phyloP scores from a whole-genome alignment of 352 stramenopile genomes.

The Phytophthora tubulina region DNA sequence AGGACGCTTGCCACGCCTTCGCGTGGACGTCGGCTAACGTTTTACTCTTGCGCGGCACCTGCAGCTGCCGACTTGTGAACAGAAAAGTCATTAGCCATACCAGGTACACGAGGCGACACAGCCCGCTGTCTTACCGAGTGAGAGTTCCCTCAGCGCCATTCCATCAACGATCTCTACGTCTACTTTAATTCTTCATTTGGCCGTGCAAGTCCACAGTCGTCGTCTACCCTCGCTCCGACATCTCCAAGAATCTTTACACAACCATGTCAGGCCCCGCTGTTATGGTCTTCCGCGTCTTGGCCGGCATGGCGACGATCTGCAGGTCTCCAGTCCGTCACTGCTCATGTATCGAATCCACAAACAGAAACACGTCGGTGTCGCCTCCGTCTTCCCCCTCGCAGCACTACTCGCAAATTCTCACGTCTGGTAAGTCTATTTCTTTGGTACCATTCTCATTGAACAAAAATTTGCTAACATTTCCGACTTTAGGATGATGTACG shows the following conservation, averaged over 20 bases:
- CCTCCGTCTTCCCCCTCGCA: conserved; percentile 52
- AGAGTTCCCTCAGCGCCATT: too few relatives aligned
- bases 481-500: conserved; percentile 53
- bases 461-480: conserved; percentile 37
- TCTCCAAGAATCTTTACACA: conserved; percentile 14
- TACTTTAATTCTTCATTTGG: conserved; percentile 32
- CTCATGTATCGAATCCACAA: conserved; percentile 56
- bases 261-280: conserved; percentile 32
- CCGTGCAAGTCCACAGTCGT: conserved; percentile 6
- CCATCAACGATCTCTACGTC: not conserved
- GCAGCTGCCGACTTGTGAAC: conserved; percentile 30
- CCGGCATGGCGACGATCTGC: conserved; percentile 44
- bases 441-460: conserved; percentile 5
- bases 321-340: conserved; percentile 54
- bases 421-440: conserved; percentile 48
- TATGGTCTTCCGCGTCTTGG: conserved; percentile 43
- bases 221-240: not conserved
- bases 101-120: conserved; percentile 15
- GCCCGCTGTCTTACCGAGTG: conserved; percentile 10
- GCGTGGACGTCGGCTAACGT: conserved; percentile 22
- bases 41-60: not conserved
- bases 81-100: conserved; percentile 8
- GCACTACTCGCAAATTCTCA: conserved; percentile 55
- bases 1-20: conserved; percentile 23
- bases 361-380: conserved; percentile 45